Conservation (phyloP, 169 alveolate genomes). For the Eimeria necatrix region DNA sequence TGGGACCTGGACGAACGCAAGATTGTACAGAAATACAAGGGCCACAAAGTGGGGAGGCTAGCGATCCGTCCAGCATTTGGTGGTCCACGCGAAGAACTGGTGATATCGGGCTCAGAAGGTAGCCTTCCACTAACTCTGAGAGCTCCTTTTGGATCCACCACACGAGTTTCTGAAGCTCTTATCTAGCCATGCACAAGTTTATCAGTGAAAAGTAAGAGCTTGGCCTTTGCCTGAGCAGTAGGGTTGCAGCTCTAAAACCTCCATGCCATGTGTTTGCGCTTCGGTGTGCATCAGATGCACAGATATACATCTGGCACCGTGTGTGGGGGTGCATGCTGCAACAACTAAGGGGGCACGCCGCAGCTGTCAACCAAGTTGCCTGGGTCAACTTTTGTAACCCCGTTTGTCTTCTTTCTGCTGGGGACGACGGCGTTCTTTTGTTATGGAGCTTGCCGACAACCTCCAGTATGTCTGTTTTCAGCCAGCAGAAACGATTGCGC, state of each 20-base stretch:
- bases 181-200: not conserved
- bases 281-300: slow-evolving; percentile 81
- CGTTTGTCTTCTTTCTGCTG: slow-evolving; percentile 57
- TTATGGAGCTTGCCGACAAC: slow-evolving; percentile 39
- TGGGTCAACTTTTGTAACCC: slow-evolving; percentile 84
- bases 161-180: not conserved
- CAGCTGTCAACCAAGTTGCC: slow-evolving; percentile 91
- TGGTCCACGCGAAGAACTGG: slow-evolving; percentile 90
- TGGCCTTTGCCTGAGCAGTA: too few species aligned
- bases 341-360: slow-evolving; percentile 89
- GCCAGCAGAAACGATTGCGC: too few species aligned
- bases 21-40: slow-evolving; percentile 87
- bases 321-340: slow-evolving; percentile 88
- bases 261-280: not conserved
- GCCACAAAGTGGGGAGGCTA: slow-evolving; percentile 91
- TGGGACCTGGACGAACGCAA: slow-evolving; percentile 78
- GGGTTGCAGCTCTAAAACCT: too few species aligned
- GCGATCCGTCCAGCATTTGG: slow-evolving; percentile 91
- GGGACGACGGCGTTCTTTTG: slow-evolving; percentile 64
- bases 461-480: too few species aligned
- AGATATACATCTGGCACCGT: slow-evolving; percentile 92
- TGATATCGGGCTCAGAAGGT: slow-evolving; percentile 92
- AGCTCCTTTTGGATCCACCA: too few species aligned
- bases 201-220: not conserved
- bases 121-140: not conserved